Percentiles rank a stretch among this genome's conserved stretches.
Evolutionary conservation across 345 rosid species (phyloP).

Genomic region (Eucalyptus pauciflora): DNA sequence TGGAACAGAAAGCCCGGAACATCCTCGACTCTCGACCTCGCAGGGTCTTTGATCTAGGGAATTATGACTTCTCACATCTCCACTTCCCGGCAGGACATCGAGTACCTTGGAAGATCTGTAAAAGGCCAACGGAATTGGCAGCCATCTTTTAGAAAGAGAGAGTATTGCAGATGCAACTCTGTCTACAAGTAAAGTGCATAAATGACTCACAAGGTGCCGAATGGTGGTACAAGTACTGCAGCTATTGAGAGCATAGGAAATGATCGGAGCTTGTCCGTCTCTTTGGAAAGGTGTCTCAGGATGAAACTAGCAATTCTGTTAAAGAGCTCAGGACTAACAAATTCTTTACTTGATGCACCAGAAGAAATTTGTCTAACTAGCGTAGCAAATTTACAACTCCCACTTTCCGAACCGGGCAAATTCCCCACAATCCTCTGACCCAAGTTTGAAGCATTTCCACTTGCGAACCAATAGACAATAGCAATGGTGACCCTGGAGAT

Average conservation of each 20-base stretch:
- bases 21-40: conserved; percentile 32
- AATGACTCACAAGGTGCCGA: conserved; percentile 45
- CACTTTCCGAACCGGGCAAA: conserved; percentile 10
- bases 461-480: conserved; percentile 39
- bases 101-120: conserved; percentile 43
- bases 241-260: conserved; percentile 57
- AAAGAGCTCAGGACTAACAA: conserved; percentile 15
- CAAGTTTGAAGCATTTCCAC: conserved; percentile 33
- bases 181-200: neutral
- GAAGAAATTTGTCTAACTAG: conserved; percentile 21
- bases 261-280: conserved; percentile 48
- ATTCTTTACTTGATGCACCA: conserved; percentile 7
- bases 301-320: conserved; percentile 30
- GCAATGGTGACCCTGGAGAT: conserved; percentile 55
- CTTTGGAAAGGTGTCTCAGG: conserved; percentile 33
- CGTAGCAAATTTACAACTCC: conserved; percentile 12
- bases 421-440: conserved; percentile 19
- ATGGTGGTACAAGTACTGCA: conserved; percentile 49
- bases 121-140: neutral
- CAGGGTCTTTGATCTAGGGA: conserved; percentile 40
- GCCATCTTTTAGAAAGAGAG: neutral
- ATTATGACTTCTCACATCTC: conserved; percentile 18
- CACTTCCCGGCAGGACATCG: conserved; percentile 22
- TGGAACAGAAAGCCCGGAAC: conserved; percentile 31
- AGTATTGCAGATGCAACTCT: neutral